Evolutionary conservation across 768 basidiomycete species (phyloP).

Genomic region (Trametes cubensis): DNA sequence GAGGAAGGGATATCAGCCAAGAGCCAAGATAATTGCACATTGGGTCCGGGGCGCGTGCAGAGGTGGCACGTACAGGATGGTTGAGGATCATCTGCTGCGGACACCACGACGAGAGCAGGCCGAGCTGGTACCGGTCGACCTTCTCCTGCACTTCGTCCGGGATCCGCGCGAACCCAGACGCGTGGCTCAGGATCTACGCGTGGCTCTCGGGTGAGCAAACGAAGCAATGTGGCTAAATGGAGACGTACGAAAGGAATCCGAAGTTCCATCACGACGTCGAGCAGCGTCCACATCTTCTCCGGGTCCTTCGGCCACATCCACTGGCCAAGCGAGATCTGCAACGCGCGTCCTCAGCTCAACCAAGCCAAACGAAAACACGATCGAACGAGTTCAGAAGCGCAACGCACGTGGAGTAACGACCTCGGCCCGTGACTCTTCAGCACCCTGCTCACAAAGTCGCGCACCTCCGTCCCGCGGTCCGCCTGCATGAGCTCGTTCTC

Average conservation of each 20-base stretch:
- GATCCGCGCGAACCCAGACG: constrained; percentile 10
- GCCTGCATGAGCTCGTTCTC: constrained; percentile 11
- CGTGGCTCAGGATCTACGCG: constrained; percentile 25
- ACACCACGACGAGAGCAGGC: constrained; percentile 27
- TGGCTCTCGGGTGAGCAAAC: neutral
- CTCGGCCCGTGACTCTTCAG: constrained; percentile 21
- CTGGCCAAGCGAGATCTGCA: constrained; percentile 27
- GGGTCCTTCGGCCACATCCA: constrained; percentile 25
- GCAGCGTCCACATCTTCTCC: constrained; percentile 25
- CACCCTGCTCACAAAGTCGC: constrained; percentile 20
- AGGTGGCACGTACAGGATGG: constrained; percentile 25
- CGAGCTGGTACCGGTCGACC: constrained; percentile 19
- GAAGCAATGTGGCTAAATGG: neutral
- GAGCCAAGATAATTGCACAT: too few species aligned
- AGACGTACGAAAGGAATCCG: constrained; percentile 26
- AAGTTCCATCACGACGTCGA: constrained; percentile 26
- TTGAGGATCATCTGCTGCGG: constrained; percentile 29
- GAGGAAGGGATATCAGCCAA: neutral
- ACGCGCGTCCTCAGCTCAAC: neutral
- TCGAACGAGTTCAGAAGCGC: too few species aligned
- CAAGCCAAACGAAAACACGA: too few species aligned
- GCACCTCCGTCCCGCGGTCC: constrained; percentile 14
- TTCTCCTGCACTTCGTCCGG: constrained; percentile 18
- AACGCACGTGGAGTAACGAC: constrained; percentile 27
- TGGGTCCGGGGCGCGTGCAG: too few species aligned